A percentile compares a stretch with the other conserved stretches of the same genome.
Conservation (phyloP, 2,329 filamentous ascomycete genomes). For the Monosporascus sp. region DNA sequence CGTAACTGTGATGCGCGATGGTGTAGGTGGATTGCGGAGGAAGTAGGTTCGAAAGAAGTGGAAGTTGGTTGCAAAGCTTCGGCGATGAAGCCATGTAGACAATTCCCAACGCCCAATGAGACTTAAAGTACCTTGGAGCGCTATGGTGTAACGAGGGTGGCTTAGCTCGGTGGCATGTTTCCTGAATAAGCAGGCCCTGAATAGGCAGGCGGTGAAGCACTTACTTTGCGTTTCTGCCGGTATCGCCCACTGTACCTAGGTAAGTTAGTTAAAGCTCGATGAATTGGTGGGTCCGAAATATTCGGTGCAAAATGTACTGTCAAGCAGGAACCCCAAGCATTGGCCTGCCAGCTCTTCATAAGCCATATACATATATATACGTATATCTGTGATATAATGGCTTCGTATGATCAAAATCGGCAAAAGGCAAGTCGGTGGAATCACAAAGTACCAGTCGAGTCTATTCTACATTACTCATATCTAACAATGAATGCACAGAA, state of each 20-base stretch:
- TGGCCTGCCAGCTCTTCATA: background rate
- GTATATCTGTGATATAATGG: slow-evolving; percentile 10
- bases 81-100: background rate
- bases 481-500: slow-evolving; percentile 34
- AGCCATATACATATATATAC: background rate
- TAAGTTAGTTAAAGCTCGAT: background rate
- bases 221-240: slow-evolving; percentile 24
- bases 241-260: slow-evolving; percentile 2
- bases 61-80: background rate
- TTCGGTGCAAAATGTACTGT: slow-evolving; percentile 3
- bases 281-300: background rate
- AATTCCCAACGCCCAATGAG: background rate
- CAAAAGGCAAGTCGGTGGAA: slow-evolving; percentile 18
- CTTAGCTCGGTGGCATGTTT: background rate
- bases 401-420: slow-evolving; percentile 21
- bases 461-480: background rate
- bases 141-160: too few relatives aligned
- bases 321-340: slow-evolving; percentile 4
- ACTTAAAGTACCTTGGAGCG: too few relatives aligned
- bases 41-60: background rate
- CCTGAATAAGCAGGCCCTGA: slow-evolving; percentile 12
- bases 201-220: slow-evolving; percentile 13
- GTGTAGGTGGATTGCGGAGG: slow-evolving; percentile 1
- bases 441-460: background rate
- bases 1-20: background rate